Conservation (phyloP, 768 basidiomycete species). For the Calvatia gigantea region DNA sequence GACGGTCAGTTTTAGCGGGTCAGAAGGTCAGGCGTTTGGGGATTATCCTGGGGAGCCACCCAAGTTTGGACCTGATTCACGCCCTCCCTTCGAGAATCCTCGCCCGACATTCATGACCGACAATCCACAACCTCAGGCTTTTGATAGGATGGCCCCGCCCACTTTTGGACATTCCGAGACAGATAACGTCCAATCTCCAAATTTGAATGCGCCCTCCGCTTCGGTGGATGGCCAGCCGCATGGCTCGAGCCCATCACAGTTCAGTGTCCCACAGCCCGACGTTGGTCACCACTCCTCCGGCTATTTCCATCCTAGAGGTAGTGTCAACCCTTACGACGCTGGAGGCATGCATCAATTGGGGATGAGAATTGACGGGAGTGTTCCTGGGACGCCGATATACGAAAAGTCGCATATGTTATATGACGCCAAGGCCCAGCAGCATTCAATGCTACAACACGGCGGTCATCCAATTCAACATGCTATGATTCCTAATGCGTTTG, state of each 20-base stretch:
- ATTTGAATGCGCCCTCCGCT: neutral
- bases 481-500: neutral
- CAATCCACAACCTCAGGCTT: slow-evolving; percentile 8
- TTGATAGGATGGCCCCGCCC: slow-evolving; percentile 4
- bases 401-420: slow-evolving; percentile 7
- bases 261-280: neutral
- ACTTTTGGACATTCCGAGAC: neutral
- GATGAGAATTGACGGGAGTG: slow-evolving; percentile 5
- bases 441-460: slow-evolving; percentile 6
- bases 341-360: neutral
- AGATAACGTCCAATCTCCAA: neutral
- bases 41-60: slow-evolving; percentile 4
- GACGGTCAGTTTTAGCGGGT: neutral
- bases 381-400: slow-evolving; percentile 8
- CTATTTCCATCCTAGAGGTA: neutral
- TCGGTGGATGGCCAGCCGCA: slow-evolving; percentile 5
- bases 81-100: neutral
- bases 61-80: slow-evolving; percentile 5
- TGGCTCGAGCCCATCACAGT: neutral
- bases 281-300: neutral
- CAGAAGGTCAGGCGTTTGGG: neutral
- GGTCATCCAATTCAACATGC: slow-evolving; percentile 1
- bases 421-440: slow-evolving; percentile 6
- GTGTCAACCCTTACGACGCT: neutral
- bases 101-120: slow-evolving; percentile 1